Percentiles rank a stretch among this genome's conserved stretches.
Evolutionary conservation across 768 basidiomycete species (phyloP).

Genomic region (Kwoniella sp.): DNA sequence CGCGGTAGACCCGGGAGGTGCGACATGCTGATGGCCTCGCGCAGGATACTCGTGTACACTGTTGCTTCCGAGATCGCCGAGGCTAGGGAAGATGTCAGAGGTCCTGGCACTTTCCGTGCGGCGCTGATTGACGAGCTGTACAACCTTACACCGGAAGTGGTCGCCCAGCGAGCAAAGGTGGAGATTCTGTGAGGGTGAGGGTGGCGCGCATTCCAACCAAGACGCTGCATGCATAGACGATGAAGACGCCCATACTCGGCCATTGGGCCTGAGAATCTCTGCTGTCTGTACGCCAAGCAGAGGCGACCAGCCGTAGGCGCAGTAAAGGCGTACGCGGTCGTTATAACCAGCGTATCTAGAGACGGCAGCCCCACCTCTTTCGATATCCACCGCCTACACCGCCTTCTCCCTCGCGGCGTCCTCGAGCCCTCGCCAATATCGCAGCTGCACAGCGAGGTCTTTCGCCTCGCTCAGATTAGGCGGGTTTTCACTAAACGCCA

Average conservation of each 20-base stretch:
- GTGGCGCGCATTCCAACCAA: no score
- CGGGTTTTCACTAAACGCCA: conserved; percentile 54
- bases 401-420: conserved; percentile 46
- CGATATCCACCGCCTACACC: no score
- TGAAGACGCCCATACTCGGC: no score
- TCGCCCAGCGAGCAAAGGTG: conserved; percentile 45
- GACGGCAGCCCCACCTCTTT: no score
- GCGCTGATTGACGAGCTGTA: conserved; percentile 62
- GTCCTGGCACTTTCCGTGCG: conserved; percentile 64
- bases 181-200: conserved; percentile 28
- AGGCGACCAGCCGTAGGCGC: no score
- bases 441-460: conserved; percentile 62
- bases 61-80: conserved; percentile 63
- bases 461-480: conserved; percentile 61
- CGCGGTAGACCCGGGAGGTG: neutral
- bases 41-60: conserved; percentile 60
- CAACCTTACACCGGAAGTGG: conserved; percentile 47
- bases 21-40: neutral
- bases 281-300: no score
- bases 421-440: conserved; percentile 59
- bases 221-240: no score
- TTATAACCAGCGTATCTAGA: no score
- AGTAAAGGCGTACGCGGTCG: no score
- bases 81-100: conserved; percentile 55
- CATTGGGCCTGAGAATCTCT: no score